Conservation (phyloP, 148 eudicot species). For the Amaranthus hypochondriacus region DNA sequence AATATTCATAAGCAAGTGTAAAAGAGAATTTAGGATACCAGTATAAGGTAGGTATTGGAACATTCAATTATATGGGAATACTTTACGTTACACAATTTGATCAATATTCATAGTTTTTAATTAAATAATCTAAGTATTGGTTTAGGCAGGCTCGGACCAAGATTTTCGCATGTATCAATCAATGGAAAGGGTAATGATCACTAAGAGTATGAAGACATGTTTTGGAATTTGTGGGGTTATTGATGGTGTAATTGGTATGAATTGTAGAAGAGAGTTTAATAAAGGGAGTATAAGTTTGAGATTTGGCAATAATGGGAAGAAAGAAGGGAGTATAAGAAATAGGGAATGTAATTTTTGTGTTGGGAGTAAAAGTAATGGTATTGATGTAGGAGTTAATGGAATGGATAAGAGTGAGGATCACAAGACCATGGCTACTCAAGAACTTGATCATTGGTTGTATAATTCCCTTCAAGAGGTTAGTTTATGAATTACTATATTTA, state of each 20-base stretch:
- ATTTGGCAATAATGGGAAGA: background rate
- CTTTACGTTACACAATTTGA: too few relatives aligned
- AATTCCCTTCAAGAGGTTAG: slow-evolving; percentile 31
- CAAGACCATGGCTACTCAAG: background rate
- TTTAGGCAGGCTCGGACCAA: too few relatives aligned
- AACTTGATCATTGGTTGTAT: slow-evolving; percentile 34
- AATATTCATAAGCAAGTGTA: too few relatives aligned
- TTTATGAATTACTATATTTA: too few relatives aligned
- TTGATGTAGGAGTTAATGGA: background rate
- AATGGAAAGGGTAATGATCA: background rate
- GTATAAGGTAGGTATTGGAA: too few relatives aligned
- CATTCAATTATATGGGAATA: too few relatives aligned
- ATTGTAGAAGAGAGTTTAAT: background rate
- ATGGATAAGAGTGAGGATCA: background rate
- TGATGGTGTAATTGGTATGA: background rate
- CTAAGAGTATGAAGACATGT: background rate
- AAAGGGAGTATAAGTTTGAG: background rate
- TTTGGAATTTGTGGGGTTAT: background rate
- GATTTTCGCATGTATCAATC: background rate
- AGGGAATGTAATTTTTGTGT: background rate
- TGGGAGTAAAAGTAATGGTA: background rate
- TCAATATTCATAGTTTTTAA: too few relatives aligned
- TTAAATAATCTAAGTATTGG: too few relatives aligned
- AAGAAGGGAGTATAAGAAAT: background rate
- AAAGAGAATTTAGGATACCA: too few relatives aligned